Conservation (phyloP, 441 rosid genomes). For the Metrosideros polymorpha region DNA sequence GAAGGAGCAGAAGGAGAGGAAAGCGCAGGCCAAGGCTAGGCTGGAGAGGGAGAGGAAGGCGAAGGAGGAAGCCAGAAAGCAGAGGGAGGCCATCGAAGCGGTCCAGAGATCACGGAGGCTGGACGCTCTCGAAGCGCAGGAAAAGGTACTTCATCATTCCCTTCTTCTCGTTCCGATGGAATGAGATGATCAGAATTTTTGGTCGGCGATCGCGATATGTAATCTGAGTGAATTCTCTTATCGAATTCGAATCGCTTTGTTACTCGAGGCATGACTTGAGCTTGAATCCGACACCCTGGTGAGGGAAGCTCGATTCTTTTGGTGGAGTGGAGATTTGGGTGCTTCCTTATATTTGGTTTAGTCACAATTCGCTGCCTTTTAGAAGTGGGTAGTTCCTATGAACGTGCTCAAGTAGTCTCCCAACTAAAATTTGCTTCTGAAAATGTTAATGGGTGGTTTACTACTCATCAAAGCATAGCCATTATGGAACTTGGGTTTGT, state of each 20-base stretch:
- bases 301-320: not conserved
- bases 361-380: not conserved
- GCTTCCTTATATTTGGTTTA: not conserved
- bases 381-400: not conserved
- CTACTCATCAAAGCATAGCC: not conserved
- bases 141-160: constrained; percentile 37
- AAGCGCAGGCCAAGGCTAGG: constrained; percentile 54
- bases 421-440: not conserved
- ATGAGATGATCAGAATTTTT: not conserved
- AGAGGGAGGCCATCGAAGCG: constrained; percentile 81
- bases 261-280: not conserved
- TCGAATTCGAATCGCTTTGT: not conserved
- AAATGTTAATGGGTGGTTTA: not conserved
- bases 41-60: constrained; percentile 65
- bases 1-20: constrained; percentile 82
- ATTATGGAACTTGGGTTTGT: not conserved
- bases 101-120: constrained; percentile 73
- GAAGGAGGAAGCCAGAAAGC: constrained; percentile 58
- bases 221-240: not conserved
- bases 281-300: not conserved
- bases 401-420: not conserved
- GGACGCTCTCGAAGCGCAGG: constrained; percentile 68
- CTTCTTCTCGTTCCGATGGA: not conserved
- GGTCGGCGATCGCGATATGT: not conserved
- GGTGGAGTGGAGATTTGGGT: not conserved